phyloP scores from a whole-genome alignment of 1,284 basidiomycete species.

The Rhodotorula sp. region DNA sequence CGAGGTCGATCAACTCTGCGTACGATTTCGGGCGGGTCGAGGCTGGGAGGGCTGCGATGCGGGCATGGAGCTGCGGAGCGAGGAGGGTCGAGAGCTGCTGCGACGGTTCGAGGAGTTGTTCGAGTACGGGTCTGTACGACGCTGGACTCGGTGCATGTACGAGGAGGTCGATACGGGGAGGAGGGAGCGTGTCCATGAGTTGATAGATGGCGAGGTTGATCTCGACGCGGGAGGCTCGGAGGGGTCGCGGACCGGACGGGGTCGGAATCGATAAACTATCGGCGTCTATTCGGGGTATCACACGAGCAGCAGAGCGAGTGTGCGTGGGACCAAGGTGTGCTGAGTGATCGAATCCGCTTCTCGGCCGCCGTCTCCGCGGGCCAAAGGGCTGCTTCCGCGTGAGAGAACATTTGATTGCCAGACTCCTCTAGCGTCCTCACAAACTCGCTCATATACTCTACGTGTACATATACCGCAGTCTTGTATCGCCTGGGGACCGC shows the following conservation, averaged over 20 bases:
- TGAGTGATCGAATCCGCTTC: no score
- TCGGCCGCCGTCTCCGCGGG: no score
- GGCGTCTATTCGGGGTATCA: no score
- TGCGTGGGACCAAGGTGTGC: no score
- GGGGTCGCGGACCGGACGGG: neutral
- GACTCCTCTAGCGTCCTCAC: no score
- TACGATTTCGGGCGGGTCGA: constrained; percentile 52
- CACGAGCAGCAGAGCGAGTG: neutral
- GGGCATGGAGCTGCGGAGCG: constrained; percentile 57
- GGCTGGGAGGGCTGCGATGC: constrained; percentile 23
- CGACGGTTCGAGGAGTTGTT: constrained; percentile 68
- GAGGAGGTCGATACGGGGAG: constrained; percentile 34
- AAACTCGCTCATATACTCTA: no score
- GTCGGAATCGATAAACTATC: no score
- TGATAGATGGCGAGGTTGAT: neutral
- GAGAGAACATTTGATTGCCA: no score
- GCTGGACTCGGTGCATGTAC: constrained; percentile 26
- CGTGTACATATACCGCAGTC: no score
- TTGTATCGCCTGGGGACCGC: no score
- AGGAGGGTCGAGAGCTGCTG: constrained; percentile 59
- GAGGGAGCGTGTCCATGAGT: constrained; percentile 24
- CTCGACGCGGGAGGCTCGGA: neutral
- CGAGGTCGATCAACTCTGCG: constrained; percentile 61
- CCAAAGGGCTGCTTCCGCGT: no score
- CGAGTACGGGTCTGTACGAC: constrained; percentile 50